These are phyloP conservation scores for Periconia sp. DNA, from an alignment of 2,329 filamentous ascomycete genomes.

Conservation along the genomic window DNA sequence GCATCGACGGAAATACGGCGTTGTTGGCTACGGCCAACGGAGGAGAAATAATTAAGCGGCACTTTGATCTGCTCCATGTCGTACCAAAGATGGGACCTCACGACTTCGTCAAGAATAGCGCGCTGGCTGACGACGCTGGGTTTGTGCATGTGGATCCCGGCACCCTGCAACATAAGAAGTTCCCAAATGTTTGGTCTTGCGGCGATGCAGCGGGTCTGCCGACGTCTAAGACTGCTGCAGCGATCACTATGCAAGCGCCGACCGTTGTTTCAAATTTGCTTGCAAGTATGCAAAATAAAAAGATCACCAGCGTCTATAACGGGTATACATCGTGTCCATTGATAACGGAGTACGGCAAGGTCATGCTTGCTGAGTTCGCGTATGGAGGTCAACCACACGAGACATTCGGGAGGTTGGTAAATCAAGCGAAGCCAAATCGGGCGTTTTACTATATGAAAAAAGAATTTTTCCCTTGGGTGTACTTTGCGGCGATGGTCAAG, in stretches of 20 bases:
- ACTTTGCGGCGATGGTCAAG: slow-evolving; percentile 62
- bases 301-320: slow-evolving; percentile 31
- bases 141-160: slow-evolving; percentile 41
- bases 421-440: slow-evolving; percentile 58
- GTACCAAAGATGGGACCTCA: slow-evolving; percentile 44
- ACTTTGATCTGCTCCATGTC: slow-evolving; percentile 43
- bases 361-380: slow-evolving; percentile 66
- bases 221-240: slow-evolving; percentile 44
- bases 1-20: slow-evolving; percentile 42
- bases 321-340: slow-evolving; percentile 46
- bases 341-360: slow-evolving; percentile 58
- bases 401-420: slow-evolving; percentile 59
- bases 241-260: slow-evolving; percentile 41
- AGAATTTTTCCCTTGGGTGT: slow-evolving; percentile 69
- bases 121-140: slow-evolving; percentile 38
- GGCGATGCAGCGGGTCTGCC: slow-evolving; percentile 43
- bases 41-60: slow-evolving; percentile 24
- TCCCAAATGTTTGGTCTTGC: slow-evolving; percentile 41
- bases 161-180: slow-evolving; percentile 43
- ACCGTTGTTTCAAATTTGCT: slow-evolving; percentile 40
- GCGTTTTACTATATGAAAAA: slow-evolving; percentile 66
- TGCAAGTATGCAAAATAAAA: slow-evolving; percentile 26
- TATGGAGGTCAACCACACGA: slow-evolving; percentile 65
- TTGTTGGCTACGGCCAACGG: slow-evolving; percentile 31
- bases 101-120: slow-evolving; percentile 39